Base-by-base conservation (phyloP, 129 eudicot species). In the Lactuca sativa region DNA sequence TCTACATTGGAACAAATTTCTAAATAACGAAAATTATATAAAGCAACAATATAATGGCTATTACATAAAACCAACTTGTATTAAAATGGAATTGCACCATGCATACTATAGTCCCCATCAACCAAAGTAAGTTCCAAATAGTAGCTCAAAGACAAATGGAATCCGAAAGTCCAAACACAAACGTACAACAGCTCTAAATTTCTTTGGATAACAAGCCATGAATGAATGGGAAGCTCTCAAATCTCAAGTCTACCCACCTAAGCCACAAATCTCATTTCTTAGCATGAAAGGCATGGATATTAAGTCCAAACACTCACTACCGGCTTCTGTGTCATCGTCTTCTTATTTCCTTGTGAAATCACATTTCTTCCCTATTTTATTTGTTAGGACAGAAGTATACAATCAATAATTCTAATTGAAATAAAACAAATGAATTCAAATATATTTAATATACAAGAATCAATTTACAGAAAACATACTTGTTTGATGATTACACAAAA, bases 251-350 rank as follows among this genome's bases (percentile, higher is more conserved):
- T 40, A 40, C 44, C 44, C 1, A 7, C 11, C 2, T 40, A 31
- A 37, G 41, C 64, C 66, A 43, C 12, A 67, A 49, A 30, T 70
- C 16, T 38, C 68, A 71, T 60, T 60, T 49, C 76, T 71, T 71
- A 71, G 69, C 60, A 3, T 51, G 9, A 17, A 71, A 60, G 76
- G 68, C 6, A 60, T 12, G 14, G n/a, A 67, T 48, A 67, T 51
- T 17, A 32, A 33, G 47, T 67, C 72, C 6, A 66, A 51, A 66
- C 30, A 48, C 25, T 41, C 71, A 31, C 64, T 3, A 33, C 11
- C 11, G 7, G 7, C 70, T 47, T 65, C 38, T 48, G n/a, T 36
- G 59, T 66, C 57, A n/a, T 51, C 59, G 34, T 25, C 59, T 60
- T 66, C 25, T 47, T 38, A n/a, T 21, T 7, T 4, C 31, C 59